Evolutionary conservation across 805 yeast species (phyloP).

Genomic region (Millerago galiae): DNA sequence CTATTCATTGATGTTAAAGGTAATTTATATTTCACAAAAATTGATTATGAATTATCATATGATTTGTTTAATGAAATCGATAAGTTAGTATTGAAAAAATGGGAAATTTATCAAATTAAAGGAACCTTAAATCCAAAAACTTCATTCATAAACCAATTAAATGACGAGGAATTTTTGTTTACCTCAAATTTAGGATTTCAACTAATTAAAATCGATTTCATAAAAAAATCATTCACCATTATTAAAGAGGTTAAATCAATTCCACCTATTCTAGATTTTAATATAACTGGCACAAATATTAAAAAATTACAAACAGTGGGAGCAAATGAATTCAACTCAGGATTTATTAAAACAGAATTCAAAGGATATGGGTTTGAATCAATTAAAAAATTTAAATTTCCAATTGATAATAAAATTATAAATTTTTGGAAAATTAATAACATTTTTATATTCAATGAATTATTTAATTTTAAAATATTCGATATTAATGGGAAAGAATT

Average conservation of each 20-base stretch:
- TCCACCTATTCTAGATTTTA: conserved; percentile 20
- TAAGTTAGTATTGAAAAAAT: conserved; percentile 2
- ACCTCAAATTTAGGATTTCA: conserved; percentile 9
- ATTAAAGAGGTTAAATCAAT: conserved; percentile 1
- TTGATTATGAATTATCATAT: background rate
- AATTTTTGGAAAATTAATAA: conserved; percentile 16
- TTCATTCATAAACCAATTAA: conserved; percentile 6
- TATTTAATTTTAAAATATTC: conserved; percentile 1
- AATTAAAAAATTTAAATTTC: background rate
- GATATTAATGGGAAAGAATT: background rate
- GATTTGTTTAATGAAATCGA: conserved; percentile 1
- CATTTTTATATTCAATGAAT: conserved; percentile 2
- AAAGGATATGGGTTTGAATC: conserved; percentile 10
- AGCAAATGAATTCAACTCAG: conserved; percentile 15
- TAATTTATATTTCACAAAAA: background rate
- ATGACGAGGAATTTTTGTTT: conserved; percentile 1
- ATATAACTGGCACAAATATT: conserved; percentile 13
- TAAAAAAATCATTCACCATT: background rate
- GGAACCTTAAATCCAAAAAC: background rate
- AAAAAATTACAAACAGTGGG: conserved; percentile 22
- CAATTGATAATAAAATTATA: background rate
- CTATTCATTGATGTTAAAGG: conserved; percentile 3
- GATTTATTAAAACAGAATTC: conserved; percentile 18
- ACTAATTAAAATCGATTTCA: conserved; percentile 4
- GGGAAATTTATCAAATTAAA: conserved; percentile 4